Conservation (phyloP, 1,284 basidiomycete genomes). For the Rhodofomes roseus region DNA sequence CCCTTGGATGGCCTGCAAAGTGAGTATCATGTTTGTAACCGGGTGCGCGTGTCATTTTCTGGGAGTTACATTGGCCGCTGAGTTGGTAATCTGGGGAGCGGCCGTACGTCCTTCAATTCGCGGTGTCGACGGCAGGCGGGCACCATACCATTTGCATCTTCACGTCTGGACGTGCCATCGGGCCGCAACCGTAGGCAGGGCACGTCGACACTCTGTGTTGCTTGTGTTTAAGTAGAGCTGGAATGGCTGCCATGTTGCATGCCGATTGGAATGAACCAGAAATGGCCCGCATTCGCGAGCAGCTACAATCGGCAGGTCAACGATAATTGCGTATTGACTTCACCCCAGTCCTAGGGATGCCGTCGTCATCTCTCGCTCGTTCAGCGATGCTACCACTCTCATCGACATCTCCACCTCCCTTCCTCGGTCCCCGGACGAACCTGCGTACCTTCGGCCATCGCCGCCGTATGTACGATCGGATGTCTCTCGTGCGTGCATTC, state of each 20-base stretch:
- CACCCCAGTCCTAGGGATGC: constrained; percentile 77
- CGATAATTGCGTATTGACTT: constrained; percentile 11
- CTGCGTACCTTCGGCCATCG: constrained; percentile 88
- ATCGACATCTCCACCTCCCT: constrained; percentile 96
- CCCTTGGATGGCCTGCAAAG: constrained; percentile 96
- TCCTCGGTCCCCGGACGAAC: constrained; percentile 89
- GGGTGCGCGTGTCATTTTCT: too few species aligned
- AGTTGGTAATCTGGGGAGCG: constrained; percentile 3
- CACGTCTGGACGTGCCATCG: too few species aligned
- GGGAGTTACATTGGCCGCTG: not conserved
- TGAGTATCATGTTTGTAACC: constrained; percentile 37
- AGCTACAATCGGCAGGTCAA: too few species aligned
- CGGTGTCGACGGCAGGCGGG: too few species aligned
- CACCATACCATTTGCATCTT: too few species aligned
- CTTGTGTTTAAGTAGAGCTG: too few species aligned
- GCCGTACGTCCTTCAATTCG: too few species aligned
- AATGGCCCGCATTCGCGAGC: too few species aligned
- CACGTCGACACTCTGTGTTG: too few species aligned
- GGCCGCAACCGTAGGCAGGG: too few species aligned
- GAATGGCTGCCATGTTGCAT: too few species aligned
- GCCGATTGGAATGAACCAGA: too few species aligned
- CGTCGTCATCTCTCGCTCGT: constrained; percentile 87
- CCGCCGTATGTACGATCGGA: constrained; percentile 95
- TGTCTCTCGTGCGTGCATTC: constrained; percentile 59
- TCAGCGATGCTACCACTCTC: constrained; percentile 78